phyloP scores from a whole-genome alignment of 768 basidiomycete species.

The Termitomyces sp. region DNA sequence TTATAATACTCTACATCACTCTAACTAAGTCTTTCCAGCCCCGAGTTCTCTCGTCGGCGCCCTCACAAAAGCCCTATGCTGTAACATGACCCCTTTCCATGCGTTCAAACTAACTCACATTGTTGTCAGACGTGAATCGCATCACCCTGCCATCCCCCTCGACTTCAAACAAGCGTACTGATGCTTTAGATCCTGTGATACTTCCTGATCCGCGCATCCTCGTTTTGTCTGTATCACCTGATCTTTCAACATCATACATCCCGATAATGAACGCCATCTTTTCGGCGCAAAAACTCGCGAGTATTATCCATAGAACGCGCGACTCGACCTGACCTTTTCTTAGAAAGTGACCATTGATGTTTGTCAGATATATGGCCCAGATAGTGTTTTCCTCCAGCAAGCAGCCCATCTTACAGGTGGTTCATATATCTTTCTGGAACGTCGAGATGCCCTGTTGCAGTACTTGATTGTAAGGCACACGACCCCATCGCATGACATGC shows the following conservation, averaged over 20 bases:
- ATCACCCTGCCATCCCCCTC: conserved; percentile 25
- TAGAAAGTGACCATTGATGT: conserved; percentile 98
- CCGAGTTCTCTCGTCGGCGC: conserved; percentile 81
- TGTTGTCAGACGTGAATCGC: conserved; percentile 32
- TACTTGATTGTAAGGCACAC: conserved; percentile 62
- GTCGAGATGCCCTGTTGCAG: conserved; percentile 84
- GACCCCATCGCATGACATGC: not conserved
- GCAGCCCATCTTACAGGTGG: conserved; percentile 94
- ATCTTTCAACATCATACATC: conserved; percentile 87
- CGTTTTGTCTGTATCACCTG: conserved; percentile 90
- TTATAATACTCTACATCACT: conserved; percentile 4
- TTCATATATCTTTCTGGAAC: conserved; percentile 81
- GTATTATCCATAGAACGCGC: conserved; percentile 16
- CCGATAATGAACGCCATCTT: conserved; percentile 99
- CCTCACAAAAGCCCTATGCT: conserved; percentile 88
- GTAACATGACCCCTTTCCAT: conserved; percentile 33
- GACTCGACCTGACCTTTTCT: not conserved
- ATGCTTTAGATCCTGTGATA: conserved; percentile 22
- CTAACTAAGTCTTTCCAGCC: conserved; percentile 24
- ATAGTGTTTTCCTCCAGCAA: conserved; percentile 95
- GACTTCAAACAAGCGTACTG: conserved; percentile 21
- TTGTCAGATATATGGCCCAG: conserved; percentile 83
- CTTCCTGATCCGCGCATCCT: conserved; percentile 34
- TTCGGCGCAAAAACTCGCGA: conserved; percentile 92
- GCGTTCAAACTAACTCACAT: not conserved